Base-by-base conservation (phyloP, 768 basidiomycete species). In the Podaxis pistillaris region DNA sequence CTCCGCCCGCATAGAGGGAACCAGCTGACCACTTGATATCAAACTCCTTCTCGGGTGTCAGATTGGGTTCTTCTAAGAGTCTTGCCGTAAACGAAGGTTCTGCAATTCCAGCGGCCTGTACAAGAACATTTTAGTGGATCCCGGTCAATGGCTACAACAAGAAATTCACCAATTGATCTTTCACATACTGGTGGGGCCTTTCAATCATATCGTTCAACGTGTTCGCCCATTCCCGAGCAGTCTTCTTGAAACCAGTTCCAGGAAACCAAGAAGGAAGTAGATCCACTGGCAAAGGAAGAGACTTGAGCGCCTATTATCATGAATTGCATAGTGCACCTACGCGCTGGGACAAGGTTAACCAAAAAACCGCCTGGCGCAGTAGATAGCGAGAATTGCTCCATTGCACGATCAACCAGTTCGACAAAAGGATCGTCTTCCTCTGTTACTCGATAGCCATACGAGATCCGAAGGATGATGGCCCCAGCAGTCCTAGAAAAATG, bases 191-290 rank as follows among this genome's bases (percentile, higher is more conserved):
- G 61, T 80, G 77, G 1, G 84, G 84, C 7, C 71, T 68, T 28
- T 84, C 78, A 7, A 78, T 78, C 81, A 84, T 79, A 24, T 73
- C 72, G n/a, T 73, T 63, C 8, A 82, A 70, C 2, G 77, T 78
- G 24, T 65, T 66, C 6, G 75, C 75, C 80, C 83, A 85, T 60
- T 74, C 71, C 46, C 69, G 75, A 0, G 84, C 85, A 24, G 72
- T 79, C 51, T 68, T 64, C 68, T 86, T 79, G 75, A 86, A 86
- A 0, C 73, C 73, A 9, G 82, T 81, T 4, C 86, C 86, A 3
- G 86, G 86, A 63, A 86, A 78, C 86, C 86, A 86, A 22, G 75
- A 71, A 17, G 83, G 83, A 46, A 83, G 56, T 58, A 81, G 69
- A 38, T 74, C 73, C 58, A 85, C 83, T 86, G 51, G n/a, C 5